phyloP scores from a whole-genome alignment of 306 rosid species.

The Betula pendula region DNA sequence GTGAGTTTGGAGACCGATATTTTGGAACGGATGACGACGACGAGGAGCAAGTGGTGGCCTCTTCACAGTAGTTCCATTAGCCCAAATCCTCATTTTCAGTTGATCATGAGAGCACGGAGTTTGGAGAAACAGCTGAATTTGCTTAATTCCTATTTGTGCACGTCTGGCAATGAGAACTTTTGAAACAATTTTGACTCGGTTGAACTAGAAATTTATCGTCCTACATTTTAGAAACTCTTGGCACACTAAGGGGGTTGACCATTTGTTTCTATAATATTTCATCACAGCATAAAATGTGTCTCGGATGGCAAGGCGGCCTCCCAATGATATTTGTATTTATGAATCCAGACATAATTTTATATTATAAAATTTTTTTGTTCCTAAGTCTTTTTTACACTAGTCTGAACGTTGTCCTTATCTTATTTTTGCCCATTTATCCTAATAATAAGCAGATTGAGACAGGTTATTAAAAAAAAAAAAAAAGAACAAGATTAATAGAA shows the following conservation, averaged over 20 bases:
- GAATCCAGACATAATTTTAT: conserved; percentile 5
- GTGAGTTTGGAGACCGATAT: conserved; percentile 97
- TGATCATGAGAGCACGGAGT: conserved; percentile 19
- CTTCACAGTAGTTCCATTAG: conserved; percentile 39
- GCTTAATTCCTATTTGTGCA: conserved; percentile 21
- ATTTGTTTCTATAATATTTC: conserved; percentile 13
- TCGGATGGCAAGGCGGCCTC: conserved; percentile 10
- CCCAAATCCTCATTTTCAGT: conserved; percentile 31
- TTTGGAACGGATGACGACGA: conserved; percentile 97
- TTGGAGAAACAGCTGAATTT: conserved; percentile 30
- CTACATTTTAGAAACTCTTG: conserved; percentile 16
- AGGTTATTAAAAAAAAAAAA: not conserved
- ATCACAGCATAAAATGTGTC: conserved; percentile 10
- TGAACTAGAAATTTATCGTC: conserved; percentile 5
- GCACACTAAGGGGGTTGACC: not conserved
- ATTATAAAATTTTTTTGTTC: not conserved
- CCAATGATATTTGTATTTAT: conserved; percentile 19
- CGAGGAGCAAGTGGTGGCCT: conserved; percentile 46
- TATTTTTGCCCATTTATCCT: not conserved
- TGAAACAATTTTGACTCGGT: conserved; percentile 43
- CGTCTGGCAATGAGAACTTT: too few relatives aligned
- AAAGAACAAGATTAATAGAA: conserved; percentile 15
- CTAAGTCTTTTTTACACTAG: not conserved
- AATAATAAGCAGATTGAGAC: not conserved
- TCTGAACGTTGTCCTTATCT: too few relatives aligned